Base-by-base conservation (phyloP, 345 rosid genomes). In the Rhizophora apiculata region DNA sequence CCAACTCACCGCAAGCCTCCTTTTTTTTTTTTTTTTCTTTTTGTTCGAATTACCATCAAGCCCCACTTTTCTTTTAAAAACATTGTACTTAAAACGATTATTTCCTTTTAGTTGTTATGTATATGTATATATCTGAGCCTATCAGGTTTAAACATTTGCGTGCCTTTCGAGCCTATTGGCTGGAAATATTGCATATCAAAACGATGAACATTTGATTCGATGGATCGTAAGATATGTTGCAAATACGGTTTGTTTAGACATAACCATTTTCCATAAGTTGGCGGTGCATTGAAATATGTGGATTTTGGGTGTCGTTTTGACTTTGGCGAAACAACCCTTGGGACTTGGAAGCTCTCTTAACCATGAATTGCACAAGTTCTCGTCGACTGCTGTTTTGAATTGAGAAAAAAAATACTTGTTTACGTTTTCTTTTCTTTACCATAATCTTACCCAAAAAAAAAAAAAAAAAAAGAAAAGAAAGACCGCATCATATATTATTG, bases 101-200 rank as follows among this genome's bases (percentile, higher is more conserved):
- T 66, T 32, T 57, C 39, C 63, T 74, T 67, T 74, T 67, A 24
- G 70, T 56, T 3, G 8, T 34, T 34, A 6, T 34, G 36, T 6
- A 6, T 34, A 6, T 31, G 6, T 31, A 2, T 9, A 10, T 43
- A 43, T 34, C 36, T 6, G 8, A 34, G 8, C 36, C 6, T 34
- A 34, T 34, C 36, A 6, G 36, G 8, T 6, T 6, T 6, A 34
- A 34, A 6, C 36, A 34, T 34, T 6, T 9, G 43, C 1, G 0
- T 37, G 43, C 43, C 13, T 13, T 2, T 2, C 3, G 19, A 13
- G 5, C 3, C 15, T 19, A 13, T 13, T 8, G 43, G 43, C 1
- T 1, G 10, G 43, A 37, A 37, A 37, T 37, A 9, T 10, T 37
- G 43, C 9, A 9, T 11, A 3, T 2, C 48, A 11, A 43, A 43